Base-by-base conservation (phyloP, 2,329 filamentous ascomycete species). In the Graphilbum sp. region DNA sequence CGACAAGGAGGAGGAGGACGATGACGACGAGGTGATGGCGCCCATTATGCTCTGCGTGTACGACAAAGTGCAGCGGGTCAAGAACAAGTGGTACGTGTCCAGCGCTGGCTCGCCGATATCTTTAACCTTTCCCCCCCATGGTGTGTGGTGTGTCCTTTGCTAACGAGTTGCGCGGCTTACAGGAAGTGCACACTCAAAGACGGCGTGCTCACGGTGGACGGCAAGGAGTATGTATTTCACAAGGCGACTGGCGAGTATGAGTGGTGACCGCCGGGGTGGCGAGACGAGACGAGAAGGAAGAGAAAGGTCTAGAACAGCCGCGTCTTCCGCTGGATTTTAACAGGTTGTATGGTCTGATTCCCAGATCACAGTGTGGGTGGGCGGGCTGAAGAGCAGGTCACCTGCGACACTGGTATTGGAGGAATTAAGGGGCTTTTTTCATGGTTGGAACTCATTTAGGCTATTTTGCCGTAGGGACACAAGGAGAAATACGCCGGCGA, bases 41-140 rank as follows among this genome's bases (percentile, higher is more conserved):
- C 82, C 93, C 49, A 87, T 92, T 54, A 96, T 98, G 83, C 76
- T 98, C 31, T 98, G 90, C 65, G 95, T 93, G 55, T 98, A 98
- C 56, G 90, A 98, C 65, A 98, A 98, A 65, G 90, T 98, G 10
- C 88, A 96, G 61, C 73, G 90, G 35, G 90, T 96, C 52, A 98
- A 98, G 76, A 98, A 96, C 64, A 98, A 90, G 73, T 90, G 83
- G 83, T 77, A 56, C 37, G 67, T 60, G 11, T 16, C 12, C 12
- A n/a, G 24, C 15, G 23, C 23, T 25, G 7, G 18, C 16, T 33
- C 11, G 3, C 20, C 19, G 36, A 15, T 23, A 32, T 15, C 20
- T 34, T 37, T 11, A 3, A 9, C 18, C 9, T 23, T 21, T n/a
- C 12, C 18, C 15, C 30, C 25, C 11, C 17, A 15, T 16, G 15